These are phyloP conservation scores for Aschersonia sp. DNA, from an alignment of 2,329 filamentous ascomycete genomes.

Conservation along the genomic window DNA sequence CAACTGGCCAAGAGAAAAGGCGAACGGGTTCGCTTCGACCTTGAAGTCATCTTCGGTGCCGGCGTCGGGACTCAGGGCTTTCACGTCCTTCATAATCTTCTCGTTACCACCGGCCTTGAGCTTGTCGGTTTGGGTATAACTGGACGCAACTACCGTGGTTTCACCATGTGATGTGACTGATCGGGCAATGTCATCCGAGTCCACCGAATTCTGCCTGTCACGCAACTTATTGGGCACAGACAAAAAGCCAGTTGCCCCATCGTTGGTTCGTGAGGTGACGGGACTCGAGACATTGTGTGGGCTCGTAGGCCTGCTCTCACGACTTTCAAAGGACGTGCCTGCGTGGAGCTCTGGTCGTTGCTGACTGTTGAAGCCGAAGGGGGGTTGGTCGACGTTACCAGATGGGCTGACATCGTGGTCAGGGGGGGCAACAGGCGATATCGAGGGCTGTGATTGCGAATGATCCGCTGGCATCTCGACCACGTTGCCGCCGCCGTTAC, in stretches of 20 bases:
- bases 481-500: slow-evolving; percentile 10
- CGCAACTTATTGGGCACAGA: slow-evolving; percentile 45
- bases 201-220: slow-evolving; percentile 54
- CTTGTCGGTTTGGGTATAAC: slow-evolving; percentile 28
- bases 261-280: slow-evolving; percentile 28
- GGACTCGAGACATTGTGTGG: slow-evolving; percentile 58
- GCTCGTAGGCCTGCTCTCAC: slow-evolving; percentile 52
- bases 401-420: slow-evolving; percentile 26
- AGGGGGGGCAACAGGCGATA: slow-evolving; percentile 16
- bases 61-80: slow-evolving; percentile 60
- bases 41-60: slow-evolving; percentile 64
- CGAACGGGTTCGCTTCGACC: slow-evolving; percentile 70
- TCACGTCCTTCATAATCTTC: slow-evolving; percentile 47
- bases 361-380: slow-evolving; percentile 11
- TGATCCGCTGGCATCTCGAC: slow-evolving; percentile 14
- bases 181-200: slow-evolving; percentile 47
- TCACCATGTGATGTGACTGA: slow-evolving; percentile 47
- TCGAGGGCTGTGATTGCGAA: slow-evolving; percentile 5
- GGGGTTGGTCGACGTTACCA: slow-evolving; percentile 17
- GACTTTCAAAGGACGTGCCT: slow-evolving; percentile 49
- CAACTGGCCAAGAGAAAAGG: slow-evolving; percentile 70
- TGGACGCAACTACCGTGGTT: slow-evolving; percentile 39
- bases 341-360: slow-evolving; percentile 29
- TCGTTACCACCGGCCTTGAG: slow-evolving; percentile 27
- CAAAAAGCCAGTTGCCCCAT: slow-evolving; percentile 41